phyloP scores from a whole-genome alignment of 345 rosid genomes.

The Isatis tinctoria region DNA sequence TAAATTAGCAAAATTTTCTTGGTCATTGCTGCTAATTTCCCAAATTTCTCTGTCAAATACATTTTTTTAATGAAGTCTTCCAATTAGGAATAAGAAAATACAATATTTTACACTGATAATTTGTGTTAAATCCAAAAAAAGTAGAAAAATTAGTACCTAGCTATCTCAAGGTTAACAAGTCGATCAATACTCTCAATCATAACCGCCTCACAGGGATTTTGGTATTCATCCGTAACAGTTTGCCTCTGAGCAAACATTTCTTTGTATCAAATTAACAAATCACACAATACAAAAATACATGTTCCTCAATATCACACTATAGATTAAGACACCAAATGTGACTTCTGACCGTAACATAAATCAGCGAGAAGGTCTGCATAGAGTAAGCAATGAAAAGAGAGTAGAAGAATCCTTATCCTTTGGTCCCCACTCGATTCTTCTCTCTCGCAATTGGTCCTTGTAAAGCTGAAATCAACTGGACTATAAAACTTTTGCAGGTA shows the following conservation, averaged over 20 bases:
- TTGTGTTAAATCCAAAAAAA: too few species aligned
- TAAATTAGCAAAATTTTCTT: too few species aligned
- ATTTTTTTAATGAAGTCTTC: too few species aligned
- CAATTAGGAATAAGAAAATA: too few species aligned
- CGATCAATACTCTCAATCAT: too few species aligned
- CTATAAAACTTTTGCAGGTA: conserved; percentile 41
- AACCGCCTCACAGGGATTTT: too few species aligned
- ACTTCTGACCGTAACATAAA: conserved; percentile 45
- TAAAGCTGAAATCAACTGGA: conserved; percentile 42
- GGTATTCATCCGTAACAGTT: neutral
- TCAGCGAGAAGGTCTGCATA: conserved; percentile 45
- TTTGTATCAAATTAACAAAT: neutral
- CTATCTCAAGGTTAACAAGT: too few species aligned
- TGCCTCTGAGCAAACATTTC: neutral
- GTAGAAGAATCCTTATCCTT: conserved; percentile 33
- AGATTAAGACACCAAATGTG: conserved; percentile 11
- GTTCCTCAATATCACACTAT: neutral
- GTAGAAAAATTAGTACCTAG: too few species aligned
- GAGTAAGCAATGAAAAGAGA: conserved; percentile 61
- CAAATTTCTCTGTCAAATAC: too few species aligned
- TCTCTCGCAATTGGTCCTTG: neutral
- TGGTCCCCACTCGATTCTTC: conserved; percentile 16
- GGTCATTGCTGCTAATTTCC: too few species aligned
- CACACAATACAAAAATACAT: neutral
- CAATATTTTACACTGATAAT: too few species aligned